A percentile compares a stretch with the other conserved stretches of the same genome.
Evolutionary conservation across 1,284 basidiomycete species (phyloP).

Genomic region (Ceraceosorus bombacis): DNA sequence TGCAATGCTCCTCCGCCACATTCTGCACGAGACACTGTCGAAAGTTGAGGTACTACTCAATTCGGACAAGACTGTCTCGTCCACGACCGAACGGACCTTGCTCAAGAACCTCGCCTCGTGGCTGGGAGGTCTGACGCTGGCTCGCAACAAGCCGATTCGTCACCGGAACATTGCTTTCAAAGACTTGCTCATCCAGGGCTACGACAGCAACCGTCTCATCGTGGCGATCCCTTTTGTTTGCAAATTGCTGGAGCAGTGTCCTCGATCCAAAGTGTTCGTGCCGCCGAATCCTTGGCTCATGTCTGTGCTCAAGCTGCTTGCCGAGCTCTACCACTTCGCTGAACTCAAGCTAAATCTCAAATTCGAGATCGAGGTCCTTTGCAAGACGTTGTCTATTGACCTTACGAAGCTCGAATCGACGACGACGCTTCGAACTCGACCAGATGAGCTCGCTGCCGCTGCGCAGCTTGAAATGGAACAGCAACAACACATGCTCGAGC

Average conservation of each 20-base stretch:
- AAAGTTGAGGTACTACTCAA: conserved; percentile 80
- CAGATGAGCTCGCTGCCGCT: conserved; percentile 46
- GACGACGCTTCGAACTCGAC: conserved; percentile 63
- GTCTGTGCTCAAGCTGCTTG: conserved; percentile 82
- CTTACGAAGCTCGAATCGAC: conserved; percentile 79
- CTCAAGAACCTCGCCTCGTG: conserved; percentile 93
- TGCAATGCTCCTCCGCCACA: conserved; percentile 51
- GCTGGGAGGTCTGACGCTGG: conserved; percentile 88
- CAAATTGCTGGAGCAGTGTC: conserved; percentile 87
- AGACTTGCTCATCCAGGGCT: conserved; percentile 88
- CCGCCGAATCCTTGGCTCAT: conserved; percentile 98
- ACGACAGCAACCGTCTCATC: conserved; percentile 80
- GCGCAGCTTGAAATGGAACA: conserved; percentile 19
- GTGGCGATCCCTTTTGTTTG: conserved; percentile 98
- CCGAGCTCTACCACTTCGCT: conserved; percentile 91
- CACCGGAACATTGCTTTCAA: conserved; percentile 93
- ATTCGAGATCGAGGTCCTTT: conserved; percentile 97
- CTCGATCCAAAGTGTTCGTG: conserved; percentile 81
- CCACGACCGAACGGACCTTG: conserved; percentile 69
- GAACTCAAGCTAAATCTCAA: conserved; percentile 95
- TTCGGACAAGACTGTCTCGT: conserved; percentile 79
- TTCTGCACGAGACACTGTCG: conserved; percentile 81
- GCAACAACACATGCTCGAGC: conserved; percentile 14
- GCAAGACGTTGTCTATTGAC: conserved; percentile 82
- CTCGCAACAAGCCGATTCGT: conserved; percentile 82